Evolutionary conservation across 768 basidiomycete genomes (phyloP).

Genomic region (Nidula microcarpa): DNA sequence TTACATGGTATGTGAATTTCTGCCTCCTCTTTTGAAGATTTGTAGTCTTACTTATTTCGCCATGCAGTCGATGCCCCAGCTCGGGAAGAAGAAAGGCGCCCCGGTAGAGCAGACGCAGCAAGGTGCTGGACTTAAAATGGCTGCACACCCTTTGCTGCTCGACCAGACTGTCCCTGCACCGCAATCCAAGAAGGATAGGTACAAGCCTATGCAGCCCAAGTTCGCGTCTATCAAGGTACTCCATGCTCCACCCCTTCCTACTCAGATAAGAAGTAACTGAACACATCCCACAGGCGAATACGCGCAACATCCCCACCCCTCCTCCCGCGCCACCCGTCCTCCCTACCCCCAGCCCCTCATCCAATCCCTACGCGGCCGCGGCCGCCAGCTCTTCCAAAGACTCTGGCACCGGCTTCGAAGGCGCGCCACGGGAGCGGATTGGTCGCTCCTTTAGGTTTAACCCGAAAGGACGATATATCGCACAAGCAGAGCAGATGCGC

Average conservation of each 20-base stretch:
- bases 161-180: slow-evolving; percentile 57
- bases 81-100: slow-evolving; percentile 49
- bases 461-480: slow-evolving; percentile 88
- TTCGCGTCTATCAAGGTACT: slow-evolving; percentile 90
- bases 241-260: not conserved
- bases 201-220: slow-evolving; percentile 99
- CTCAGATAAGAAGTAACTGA: not conserved
- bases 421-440: slow-evolving; percentile 65
- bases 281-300: slow-evolving; percentile 36
- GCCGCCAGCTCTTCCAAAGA: slow-evolving; percentile 48
- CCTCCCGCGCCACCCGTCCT: slow-evolving; percentile 35
- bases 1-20: slow-evolving; percentile 64
- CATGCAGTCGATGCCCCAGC: slow-evolving; percentile 48
- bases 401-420: slow-evolving; percentile 56
- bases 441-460: slow-evolving; percentile 82
- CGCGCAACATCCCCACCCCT: slow-evolving; percentile 53
- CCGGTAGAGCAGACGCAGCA: slow-evolving; percentile 64
- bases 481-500: slow-evolving; percentile 65
- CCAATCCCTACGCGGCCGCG: slow-evolving; percentile 72
- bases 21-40: not conserved
- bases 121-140: slow-evolving; percentile 85
- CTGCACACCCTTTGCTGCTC: slow-evolving; percentile 82
- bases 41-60: not conserved
- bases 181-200: slow-evolving; percentile 85
- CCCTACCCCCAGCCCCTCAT: slow-evolving; percentile 20